phyloP scores from a whole-genome alignment of 1,284 basidiomycete genomes.

The Lentinus polychrous region DNA sequence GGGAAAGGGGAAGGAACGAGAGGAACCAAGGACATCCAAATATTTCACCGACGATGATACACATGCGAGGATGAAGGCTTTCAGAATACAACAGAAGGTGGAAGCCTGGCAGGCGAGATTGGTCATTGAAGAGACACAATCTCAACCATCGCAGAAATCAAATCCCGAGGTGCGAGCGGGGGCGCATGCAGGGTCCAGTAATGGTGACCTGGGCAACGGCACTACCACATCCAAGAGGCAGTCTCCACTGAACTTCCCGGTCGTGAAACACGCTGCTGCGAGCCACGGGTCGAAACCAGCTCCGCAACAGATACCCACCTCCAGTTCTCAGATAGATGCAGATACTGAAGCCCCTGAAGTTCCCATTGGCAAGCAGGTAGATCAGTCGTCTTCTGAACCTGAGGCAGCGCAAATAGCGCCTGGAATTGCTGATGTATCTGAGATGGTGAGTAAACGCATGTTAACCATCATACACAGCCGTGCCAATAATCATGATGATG shows the following conservation, averaged over 20 bases:
- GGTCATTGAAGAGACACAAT: constrained; percentile 3
- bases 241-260: constrained; percentile 11
- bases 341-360: neutral
- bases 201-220: no score
- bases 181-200: neutral
- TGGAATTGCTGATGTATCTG: constrained; percentile 18
- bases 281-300: neutral
- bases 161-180: neutral
- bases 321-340: neutral
- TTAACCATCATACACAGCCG: constrained; percentile 20
- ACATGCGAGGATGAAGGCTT: constrained; percentile 11
- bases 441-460: constrained; percentile 20
- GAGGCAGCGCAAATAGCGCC: constrained; percentile 9
- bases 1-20: constrained; percentile 5
- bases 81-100: constrained; percentile 20
- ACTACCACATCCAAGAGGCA: neutral
- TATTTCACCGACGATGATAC: constrained; percentile 15
- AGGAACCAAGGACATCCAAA: constrained; percentile 16
- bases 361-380: neutral
- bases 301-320: neutral
- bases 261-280: constrained; percentile 8
- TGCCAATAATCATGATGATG: constrained; percentile 6
- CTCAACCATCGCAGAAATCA: neutral
- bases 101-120: constrained; percentile 23
- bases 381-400: neutral